Base-by-base conservation (phyloP, 305 asterid genomes). In the Andrographis paniculata region DNA sequence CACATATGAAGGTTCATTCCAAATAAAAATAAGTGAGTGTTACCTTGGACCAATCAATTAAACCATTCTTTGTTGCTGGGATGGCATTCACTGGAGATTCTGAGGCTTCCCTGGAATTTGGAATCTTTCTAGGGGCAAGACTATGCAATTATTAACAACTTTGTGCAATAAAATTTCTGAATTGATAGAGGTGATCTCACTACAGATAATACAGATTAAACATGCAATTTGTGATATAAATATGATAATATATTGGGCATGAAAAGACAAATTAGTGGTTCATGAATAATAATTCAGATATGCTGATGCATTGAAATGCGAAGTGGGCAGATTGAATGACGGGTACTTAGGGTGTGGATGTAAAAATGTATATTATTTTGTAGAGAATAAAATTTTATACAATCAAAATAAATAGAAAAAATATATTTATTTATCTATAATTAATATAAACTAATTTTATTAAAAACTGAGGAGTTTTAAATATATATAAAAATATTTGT, bases 11-110 rank as follows among this genome's bases (percentile, higher is more conserved):
- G 40, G 15, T 24, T 33, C 20, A 41, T 24, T 30, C 14, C 49
- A 45, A 54, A 52, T 51, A 20, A 53, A 17, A 39, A 22, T n/a
- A 54, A 41, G 24, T 51, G 55, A 36, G 50, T 20, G 14, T 73
- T 67, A 79, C 99, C 65, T 84, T 82, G n/a, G 99, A 87, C 99
- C 99, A 92, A 67, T 92, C 95, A 54, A 92, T 65, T 63, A 60
- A 76, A 59, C 95, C 95, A 51, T 68, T 74, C 68, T 76, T 71
- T 11, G 85, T 84, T 54, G 59, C 58, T 35, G 99, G 99, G 66
- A 92, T 92, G 61, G 73, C 70, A 55, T 64, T 67, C 59, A 77
- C 82, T 15, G 93, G 80, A 70, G 96, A 73, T 56, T 71, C 63
- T 47, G 74, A 42, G 30, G 67, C 45, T 62, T 87, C 94, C 50